Percentiles rank a stretch among this genome's conserved stretches.
Evolutionary conservation across 129 eudicot genomes (phyloP).

Genomic region (Apium graveolens): DNA sequence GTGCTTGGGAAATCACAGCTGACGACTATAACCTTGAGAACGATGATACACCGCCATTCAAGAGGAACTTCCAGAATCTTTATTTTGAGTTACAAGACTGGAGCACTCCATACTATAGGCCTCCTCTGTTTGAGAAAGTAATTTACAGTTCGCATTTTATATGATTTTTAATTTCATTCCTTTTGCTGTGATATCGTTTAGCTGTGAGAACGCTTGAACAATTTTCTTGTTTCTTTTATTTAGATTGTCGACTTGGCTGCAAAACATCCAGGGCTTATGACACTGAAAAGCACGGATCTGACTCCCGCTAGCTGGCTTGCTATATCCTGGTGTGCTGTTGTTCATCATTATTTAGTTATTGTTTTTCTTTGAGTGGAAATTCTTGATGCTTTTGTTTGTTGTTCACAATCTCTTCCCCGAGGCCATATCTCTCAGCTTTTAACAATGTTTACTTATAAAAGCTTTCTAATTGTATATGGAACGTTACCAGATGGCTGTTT

Average conservation of each 20-base stretch:
- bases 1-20: neutral
- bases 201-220: constrained; percentile 26
- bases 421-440: neutral
- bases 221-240: neutral
- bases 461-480: neutral
- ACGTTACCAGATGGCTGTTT: neutral
- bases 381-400: neutral
- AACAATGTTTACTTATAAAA: neutral
- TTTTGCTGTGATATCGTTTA: neutral
- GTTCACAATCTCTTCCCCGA: neutral
- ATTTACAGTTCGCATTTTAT: neutral
- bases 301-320: constrained; percentile 79
- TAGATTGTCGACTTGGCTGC: neutral
- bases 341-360: too few relatives aligned
- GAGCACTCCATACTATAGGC: constrained; percentile 29
- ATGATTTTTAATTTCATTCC: neutral
- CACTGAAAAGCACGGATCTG: constrained; percentile 38
- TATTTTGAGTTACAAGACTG: constrained; percentile 27
- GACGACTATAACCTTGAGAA: neutral
- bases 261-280: constrained; percentile 24
- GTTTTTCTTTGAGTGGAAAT: too few relatives aligned
- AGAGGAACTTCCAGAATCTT: neutral
- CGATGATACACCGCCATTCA: neutral
- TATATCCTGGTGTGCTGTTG: constrained; percentile 37
- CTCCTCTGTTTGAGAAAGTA: constrained; percentile 37